Base-by-base conservation (phyloP, 192 early-diverging fungal genomes). In the Linderina pennispora region DNA sequence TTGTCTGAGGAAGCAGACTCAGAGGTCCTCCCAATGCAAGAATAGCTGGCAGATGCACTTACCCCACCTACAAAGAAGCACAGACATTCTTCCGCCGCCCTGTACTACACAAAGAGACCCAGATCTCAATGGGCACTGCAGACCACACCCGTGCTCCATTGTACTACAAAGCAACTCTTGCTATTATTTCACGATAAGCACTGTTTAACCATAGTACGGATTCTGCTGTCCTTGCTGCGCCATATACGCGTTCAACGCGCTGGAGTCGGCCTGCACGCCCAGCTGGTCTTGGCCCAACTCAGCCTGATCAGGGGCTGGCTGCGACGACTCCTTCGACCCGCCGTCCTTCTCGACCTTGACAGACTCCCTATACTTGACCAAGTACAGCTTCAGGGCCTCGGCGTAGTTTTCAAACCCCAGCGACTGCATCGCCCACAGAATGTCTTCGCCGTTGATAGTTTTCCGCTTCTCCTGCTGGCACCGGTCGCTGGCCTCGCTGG, bases 331-430 rank as follows among this genome's bases (percentile, higher is more conserved):
- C 31, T 31, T 46, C 16, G 55, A 18, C 5, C 34, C 36, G 6
- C 37, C 51, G 17, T 77, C 68, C 45, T 72, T 67, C 11, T 77
- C 75, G 16, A 68, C 43, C 51, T 75, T 74, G 15, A 54, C 55
- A 20, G 64, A 63, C 37, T 94, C 90, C 18, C 92, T 75, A 63
- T 96, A 96, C 60, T 91, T 91, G 36, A 73, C 45, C 24, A 99
- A 71, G 57, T 96, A 97, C 20, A 89, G 71, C 65, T 91, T 93
- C 50, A 97, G 70, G 13, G 82, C 83, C 39, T 92, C 92, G 10
- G 78, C 79, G 73, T 99, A 99, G 76, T 88, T 93, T 48, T 99
- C 96, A 69, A 99, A 99, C 4, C 94, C 96, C 48, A 99, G 81
- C 15, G 89, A 90, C 55, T 95, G 86, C 87, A 99, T 87, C 2